Evolutionary conservation across 345 rosid species (phyloP).

Genomic region (Populus euphratica): DNA sequence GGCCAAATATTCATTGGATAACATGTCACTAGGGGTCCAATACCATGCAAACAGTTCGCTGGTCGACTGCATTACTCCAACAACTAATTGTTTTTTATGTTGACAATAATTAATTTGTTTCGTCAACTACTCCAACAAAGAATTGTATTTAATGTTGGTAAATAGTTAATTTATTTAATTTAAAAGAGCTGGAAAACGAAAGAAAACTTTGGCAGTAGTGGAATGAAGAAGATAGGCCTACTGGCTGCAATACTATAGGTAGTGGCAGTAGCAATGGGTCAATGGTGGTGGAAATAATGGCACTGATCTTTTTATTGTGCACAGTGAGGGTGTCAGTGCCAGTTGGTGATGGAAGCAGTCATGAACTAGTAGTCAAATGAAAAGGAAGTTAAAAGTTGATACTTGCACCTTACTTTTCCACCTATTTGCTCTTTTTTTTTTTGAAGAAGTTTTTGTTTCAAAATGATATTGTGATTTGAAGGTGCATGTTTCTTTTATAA

Average conservation of each 20-base stretch:
- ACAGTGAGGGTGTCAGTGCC: neutral
- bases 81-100: neutral
- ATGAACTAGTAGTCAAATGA: no score
- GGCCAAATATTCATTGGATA: neutral
- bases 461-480: neutral
- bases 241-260: neutral
- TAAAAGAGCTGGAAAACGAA: neutral
- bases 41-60: neutral
- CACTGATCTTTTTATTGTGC: neutral
- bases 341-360: no score
- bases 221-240: neutral
- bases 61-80: neutral
- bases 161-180: neutral
- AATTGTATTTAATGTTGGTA: neutral
- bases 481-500: neutral
- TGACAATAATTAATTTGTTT: neutral
- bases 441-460: neutral
- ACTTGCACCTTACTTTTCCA: no score
- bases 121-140: neutral
- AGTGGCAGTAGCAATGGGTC: neutral
- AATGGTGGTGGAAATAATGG: neutral
- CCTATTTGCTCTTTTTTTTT: no score
- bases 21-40: neutral
- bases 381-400: no score
- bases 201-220: neutral